These are phyloP conservation scores for Phytophthora quininea DNA, from an alignment of 352 stramenopile genomes.

Conservation along the genomic window DNA sequence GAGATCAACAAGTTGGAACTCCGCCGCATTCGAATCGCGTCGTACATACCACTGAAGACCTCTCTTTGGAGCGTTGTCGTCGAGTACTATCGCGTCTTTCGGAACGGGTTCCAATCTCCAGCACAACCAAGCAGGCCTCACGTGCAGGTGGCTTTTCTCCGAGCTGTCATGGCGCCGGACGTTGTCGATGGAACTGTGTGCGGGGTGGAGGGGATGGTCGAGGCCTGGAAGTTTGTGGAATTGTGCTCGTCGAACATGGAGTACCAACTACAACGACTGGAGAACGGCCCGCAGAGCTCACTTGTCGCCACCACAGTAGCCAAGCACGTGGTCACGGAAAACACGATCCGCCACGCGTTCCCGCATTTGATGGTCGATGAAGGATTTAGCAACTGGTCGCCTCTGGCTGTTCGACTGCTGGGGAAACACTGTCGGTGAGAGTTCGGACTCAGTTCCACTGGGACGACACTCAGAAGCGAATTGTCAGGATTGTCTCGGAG, in stretches of 20 bases:
- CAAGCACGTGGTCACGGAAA: not conserved
- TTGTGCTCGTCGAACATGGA: not conserved
- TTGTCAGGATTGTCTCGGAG: no score
- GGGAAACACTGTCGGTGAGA: no score
- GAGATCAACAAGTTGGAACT: no score
- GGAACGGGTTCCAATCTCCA: not conserved
- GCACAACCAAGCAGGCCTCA: no score
- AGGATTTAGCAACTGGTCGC: no score
- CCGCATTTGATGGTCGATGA: not conserved
- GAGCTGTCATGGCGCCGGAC: not conserved
- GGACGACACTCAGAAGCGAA: no score
- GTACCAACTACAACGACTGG: not conserved
- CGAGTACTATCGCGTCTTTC: conserved; percentile 2
- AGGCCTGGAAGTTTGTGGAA: not conserved
- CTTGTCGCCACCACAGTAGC: conserved; percentile 1
- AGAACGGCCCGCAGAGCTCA: not conserved
- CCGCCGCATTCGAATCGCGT: no score
- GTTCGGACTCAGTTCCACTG: no score
- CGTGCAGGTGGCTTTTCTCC: conserved; percentile 1
- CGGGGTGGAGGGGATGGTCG: not conserved
- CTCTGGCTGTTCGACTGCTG: no score
- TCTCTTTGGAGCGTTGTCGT: not conserved
- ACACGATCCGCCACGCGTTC: conserved; percentile 1
- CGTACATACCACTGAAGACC: no score
- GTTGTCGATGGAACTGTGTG: not conserved